Evolutionary conservation across 1,139 yeast species (phyloP), one percentile per base, ranked within the genome.

Genomic region (Nakaseomyces uthaithaninus): DNA sequence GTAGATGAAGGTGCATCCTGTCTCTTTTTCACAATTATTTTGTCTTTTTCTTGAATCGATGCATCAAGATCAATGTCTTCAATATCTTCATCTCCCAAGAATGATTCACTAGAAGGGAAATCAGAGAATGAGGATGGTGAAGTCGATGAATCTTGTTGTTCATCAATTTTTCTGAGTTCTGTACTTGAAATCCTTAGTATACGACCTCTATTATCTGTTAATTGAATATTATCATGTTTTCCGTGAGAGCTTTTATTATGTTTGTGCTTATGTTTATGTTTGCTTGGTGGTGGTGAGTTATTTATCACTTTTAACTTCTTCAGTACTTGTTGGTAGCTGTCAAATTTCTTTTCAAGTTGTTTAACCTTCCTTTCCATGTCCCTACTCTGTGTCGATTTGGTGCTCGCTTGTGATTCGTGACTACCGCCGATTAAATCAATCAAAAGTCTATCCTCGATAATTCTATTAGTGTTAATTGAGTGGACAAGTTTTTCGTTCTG

Each of bases 401-500:
- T 37, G 11, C 37, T 33, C 6, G 27, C 15, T 6, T 18, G 25
- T n/a, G 10, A 9, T 5, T 25, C 24, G 16, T 25, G 25, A 8
- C 23, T 19, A 12, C 51, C 56, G 17, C 47, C 44, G 22, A 51
- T 33, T 3, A 54, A 49, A 24, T 52, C 54, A 9, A 47, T 40
- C 33, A 49, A 42, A 37, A 49, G 45, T 33, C 47, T 50, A 30
- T 57, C 59, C 36, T 56, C 58, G 6, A 49, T 45, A 11, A 51
- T 45, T 36, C 56, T 46, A 27, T 50, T 54, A 3, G 52, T 46
- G n/a, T 49, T 48, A 34, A 59, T 53, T 5, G 63, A 49, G 38
- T 54, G 53, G 23, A 57, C 49, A 25, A 60, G 39, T 40, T 55
- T 57, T 36, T 57, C 60, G 45, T 60, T 60, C 31, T 59, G 62